phyloP scores from a whole-genome alignment of 352 stramenopile genomes.

The Thalassiosira mediterranea region DNA sequence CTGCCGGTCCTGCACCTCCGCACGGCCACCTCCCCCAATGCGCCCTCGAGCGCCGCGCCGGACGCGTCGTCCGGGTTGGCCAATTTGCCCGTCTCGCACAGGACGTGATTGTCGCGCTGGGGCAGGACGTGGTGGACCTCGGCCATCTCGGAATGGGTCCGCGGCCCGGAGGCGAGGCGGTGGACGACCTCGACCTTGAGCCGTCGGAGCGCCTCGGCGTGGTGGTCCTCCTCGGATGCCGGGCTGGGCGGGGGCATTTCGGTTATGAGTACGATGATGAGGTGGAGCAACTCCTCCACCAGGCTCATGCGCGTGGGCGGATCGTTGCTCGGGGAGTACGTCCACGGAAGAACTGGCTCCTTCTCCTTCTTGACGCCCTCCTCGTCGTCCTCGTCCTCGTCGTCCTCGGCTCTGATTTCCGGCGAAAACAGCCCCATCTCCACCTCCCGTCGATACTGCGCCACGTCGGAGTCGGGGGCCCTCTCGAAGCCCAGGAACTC shows the following conservation, averaged over 20 bases:
- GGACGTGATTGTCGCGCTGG: slow-evolving; percentile 43
- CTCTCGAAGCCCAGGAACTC: slow-evolving; percentile 68
- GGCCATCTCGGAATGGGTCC: slow-evolving; percentile 84
- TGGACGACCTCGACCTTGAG: slow-evolving; percentile 86
- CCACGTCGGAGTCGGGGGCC: slow-evolving; percentile 55
- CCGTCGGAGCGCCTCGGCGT: slow-evolving; percentile 62
- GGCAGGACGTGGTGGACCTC: slow-evolving; percentile 50
- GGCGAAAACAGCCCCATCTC: slow-evolving; percentile 56
- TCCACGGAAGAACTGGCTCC: slow-evolving; percentile 56
- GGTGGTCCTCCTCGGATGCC: slow-evolving; percentile 51
- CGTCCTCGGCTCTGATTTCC: slow-evolving; percentile 39
- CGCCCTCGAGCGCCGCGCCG: slow-evolving; percentile 71
- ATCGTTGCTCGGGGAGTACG: slow-evolving; percentile 67
- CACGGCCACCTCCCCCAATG: slow-evolving; percentile 75
- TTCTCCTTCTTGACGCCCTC: slow-evolving; percentile 1
- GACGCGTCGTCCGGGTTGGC: slow-evolving; percentile 80
- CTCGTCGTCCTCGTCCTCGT: slow-evolving; percentile 15
- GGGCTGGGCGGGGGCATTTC: slow-evolving; percentile 80
- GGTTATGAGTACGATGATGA: slow-evolving; percentile 83
- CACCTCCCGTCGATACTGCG: slow-evolving; percentile 66
- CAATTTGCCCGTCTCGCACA: slow-evolving; percentile 47
- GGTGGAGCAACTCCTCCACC: slow-evolving; percentile 75
- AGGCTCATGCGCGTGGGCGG: slow-evolving; percentile 47
- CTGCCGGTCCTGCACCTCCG: slow-evolving; percentile 59
- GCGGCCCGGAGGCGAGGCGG: slow-evolving; percentile 81